Base-by-base conservation (phyloP, 805 yeast genomes). In the Sungouiella thailandica region DNA sequence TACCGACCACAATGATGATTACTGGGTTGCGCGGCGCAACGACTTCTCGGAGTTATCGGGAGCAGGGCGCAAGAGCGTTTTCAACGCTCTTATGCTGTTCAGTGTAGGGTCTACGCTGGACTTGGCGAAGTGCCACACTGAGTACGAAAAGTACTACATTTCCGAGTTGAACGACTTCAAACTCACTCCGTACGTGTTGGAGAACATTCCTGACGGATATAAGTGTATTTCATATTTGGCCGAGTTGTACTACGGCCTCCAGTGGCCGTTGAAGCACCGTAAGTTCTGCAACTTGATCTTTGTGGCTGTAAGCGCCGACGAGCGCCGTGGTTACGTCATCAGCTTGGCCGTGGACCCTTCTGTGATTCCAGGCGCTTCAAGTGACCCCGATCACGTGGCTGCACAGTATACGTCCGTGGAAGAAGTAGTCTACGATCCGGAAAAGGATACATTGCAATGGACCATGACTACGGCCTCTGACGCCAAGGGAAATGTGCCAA, bases 401-500 rank as follows among this genome's bases (percentile, higher is more conserved):
- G 36, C 40, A 11, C 50, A 43, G 20, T 66, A 65, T 43, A 45
- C 67, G 10, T 61, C 70, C 5, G 50, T 66, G 15, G 72, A 66
- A 37, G 43, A 47, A 28, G 39, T 65, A 3, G 35, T 46, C 6
- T 53, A 34, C 28, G 46, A 53, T 7, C 50, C 48, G 9, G 47
- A 44, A 8, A 25, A 39, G 9, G 36, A 31, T 22, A 32, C 39
- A 10, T 43, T 64, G 19, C 37, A 44, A 17, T 66, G 72, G 72
- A 38, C 43, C 13, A 64, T 66, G 70, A 53, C 62, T 27, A 64
- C 69, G 1, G 50, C 58, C 27, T 63, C 70, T 4, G 50, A 48
- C 11, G 65, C 72, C 2, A 62, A 62, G 19, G 72, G 72, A 2
- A 35, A 31, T n/a, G 54, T 66, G 7, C 71, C 71, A 2, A 37